Evolutionary conservation across 1,284 basidiomycete species (phyloP).

Genomic region (Ceratobasidium sp.): DNA sequence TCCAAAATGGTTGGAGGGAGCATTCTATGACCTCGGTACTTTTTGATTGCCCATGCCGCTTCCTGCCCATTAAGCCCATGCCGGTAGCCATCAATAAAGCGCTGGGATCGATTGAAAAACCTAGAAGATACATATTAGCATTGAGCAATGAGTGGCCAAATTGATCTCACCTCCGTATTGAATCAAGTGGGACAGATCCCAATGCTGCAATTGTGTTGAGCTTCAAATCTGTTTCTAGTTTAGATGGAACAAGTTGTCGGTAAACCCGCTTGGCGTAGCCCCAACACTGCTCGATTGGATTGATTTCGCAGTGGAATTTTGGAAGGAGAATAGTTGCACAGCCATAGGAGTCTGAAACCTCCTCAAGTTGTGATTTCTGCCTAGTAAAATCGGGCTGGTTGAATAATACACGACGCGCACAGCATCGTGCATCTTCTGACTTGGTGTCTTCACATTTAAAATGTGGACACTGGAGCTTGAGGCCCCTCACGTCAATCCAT

Average conservation of each 20-base stretch:
- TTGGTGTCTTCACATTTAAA: conserved; percentile 22
- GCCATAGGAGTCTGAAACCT: conserved; percentile 49
- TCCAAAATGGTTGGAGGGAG: conserved; percentile 8
- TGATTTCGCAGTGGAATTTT: conserved; percentile 59
- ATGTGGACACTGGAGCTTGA: conserved; percentile 32
- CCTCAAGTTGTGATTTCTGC: conserved; percentile 53
- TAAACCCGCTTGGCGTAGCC: conserved; percentile 55
- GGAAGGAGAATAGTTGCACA: conserved; percentile 54
- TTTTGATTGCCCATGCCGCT: conserved; percentile 21
- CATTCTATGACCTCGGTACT: conserved; percentile 19
- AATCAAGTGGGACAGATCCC: conserved; percentile 49
- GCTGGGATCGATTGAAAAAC: conserved; percentile 3
- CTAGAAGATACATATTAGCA: not conserved
- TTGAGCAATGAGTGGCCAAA: conserved; percentile 2
- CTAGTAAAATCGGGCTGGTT: conserved; percentile 54
- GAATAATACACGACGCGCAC: conserved; percentile 51
- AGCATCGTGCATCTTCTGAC: conserved; percentile 37
- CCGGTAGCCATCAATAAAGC: conserved; percentile 27
- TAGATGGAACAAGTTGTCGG: conserved; percentile 29
- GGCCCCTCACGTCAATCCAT: conserved; percentile 48
- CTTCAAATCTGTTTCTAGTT: conserved; percentile 45
- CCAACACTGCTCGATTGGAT: conserved; percentile 58
- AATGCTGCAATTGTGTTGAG: conserved; percentile 49
- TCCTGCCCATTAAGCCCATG: not conserved
- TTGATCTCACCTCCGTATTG: conserved; percentile 51